phyloP scores from a whole-genome alignment of 805 yeast genomes.

The Osmozyma mogii region DNA sequence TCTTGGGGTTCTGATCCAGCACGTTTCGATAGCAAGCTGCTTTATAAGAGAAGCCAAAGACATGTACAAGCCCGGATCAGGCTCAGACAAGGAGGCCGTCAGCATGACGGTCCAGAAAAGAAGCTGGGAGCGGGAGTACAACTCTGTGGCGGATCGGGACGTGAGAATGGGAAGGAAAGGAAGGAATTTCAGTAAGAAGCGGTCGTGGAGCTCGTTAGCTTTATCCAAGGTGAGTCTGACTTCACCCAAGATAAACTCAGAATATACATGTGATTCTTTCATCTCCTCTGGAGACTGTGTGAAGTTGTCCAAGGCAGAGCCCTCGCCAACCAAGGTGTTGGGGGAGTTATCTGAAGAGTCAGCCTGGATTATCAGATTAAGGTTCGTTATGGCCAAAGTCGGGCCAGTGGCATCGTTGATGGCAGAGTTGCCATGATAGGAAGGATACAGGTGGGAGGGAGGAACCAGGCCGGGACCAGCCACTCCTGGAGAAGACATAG shows the following conservation, averaged over 20 bases:
- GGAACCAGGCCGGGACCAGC: background rate
- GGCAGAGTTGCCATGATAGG: constrained; percentile 12
- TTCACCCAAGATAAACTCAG: constrained; percentile 71
- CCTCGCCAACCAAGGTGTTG: constrained; percentile 8
- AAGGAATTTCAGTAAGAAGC: constrained; percentile 57
- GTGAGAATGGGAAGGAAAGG: constrained; percentile 77
- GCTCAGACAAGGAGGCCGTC: constrained; percentile 80
- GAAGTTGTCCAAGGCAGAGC: constrained; percentile 2
- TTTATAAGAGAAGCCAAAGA: constrained; percentile 70
- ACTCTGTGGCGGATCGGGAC: constrained; percentile 62
- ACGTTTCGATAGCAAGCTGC: constrained; percentile 82
- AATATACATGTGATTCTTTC: constrained; percentile 21
- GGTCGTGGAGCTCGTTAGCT: constrained; percentile 65
- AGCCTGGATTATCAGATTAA: constrained; percentile 15
- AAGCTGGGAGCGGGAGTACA: constrained; percentile 75
- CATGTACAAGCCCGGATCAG: constrained; percentile 76
- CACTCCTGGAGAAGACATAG: background rate
- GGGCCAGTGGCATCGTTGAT: constrained; percentile 8
- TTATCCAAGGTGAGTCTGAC: constrained; percentile 57
- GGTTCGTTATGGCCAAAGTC: constrained; percentile 8
- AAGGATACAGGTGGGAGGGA: constrained; percentile 3
- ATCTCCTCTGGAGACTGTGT: constrained; percentile 1
- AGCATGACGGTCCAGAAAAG: constrained; percentile 87
- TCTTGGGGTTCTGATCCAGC: constrained; percentile 90
- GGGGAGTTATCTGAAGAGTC: constrained; percentile 27